Evolutionary conservation across 768 basidiomycete species (phyloP).

Genomic region (Asterophora lycoperdoides): DNA sequence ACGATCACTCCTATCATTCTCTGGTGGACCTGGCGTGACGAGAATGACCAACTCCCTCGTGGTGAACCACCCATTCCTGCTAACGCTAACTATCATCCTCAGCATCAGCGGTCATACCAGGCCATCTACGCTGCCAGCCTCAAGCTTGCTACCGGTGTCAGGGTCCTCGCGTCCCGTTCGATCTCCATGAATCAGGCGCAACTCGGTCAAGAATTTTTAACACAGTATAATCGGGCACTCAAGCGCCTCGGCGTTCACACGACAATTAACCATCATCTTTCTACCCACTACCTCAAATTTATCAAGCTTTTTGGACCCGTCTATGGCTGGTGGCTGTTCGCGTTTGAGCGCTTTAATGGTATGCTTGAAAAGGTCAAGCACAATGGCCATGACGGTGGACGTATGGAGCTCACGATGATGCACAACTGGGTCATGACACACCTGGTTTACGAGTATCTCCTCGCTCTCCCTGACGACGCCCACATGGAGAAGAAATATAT

Average conservation of each 20-base stretch:
- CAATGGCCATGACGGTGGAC: conserved; percentile 27
- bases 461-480: not conserved
- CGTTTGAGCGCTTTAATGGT: conserved; percentile 31
- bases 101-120: too few species aligned
- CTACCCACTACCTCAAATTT: conserved; percentile 21
- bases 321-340: conserved; percentile 33
- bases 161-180: conserved; percentile 14
- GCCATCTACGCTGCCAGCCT: conserved; percentile 16
- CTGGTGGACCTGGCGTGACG: conserved; percentile 23
- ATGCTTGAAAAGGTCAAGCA: conserved; percentile 28
- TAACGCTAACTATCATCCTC: conserved; percentile 11
- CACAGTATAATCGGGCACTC: conserved; percentile 14
- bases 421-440: conserved; percentile 24
- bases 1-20: conserved; percentile 23
- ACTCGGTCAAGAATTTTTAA: conserved; percentile 19
- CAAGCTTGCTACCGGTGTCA: conserved; percentile 18
- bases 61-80: conserved; percentile 15
- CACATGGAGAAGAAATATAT: not conserved
- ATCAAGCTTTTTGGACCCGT: conserved; percentile 26
- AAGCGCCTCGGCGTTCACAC: conserved; percentile 16
- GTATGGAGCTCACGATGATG: conserved; percentile 29
- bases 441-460: not conserved
- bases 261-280: conserved; percentile 26
- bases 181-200: conserved; percentile 22
- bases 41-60: conserved; percentile 17